Percentiles rank a stretch among this genome's conserved stretches.
Conservation (phyloP, 1,284 basidiomycete species). For the Moesziomyces aphidis region DNA sequence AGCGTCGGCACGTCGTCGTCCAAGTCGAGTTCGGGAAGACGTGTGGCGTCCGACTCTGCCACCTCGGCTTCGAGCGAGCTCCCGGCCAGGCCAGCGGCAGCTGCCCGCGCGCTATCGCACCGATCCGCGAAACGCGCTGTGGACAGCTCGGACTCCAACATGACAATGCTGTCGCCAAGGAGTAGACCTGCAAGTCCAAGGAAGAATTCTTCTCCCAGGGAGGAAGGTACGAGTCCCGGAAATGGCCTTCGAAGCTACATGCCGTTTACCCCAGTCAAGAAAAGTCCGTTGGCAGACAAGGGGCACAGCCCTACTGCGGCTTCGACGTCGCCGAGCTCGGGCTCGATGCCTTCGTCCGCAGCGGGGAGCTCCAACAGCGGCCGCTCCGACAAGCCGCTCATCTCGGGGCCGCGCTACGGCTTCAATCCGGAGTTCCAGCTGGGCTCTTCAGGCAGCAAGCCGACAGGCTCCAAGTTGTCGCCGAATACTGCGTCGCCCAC, state of each 20-base stretch:
- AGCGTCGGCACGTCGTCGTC: constrained; percentile 5
- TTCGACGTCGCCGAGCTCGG: not conserved
- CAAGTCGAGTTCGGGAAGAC: constrained; percentile 1
- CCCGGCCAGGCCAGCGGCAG: constrained; percentile 7
- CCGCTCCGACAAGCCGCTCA: constrained; percentile 15
- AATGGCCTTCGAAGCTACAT: constrained; percentile 4
- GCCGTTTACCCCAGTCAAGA: constrained; percentile 10
- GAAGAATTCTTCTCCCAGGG: not conserved
- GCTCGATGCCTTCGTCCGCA: constrained; percentile 6
- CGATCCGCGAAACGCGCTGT: not conserved
- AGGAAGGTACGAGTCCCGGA: not conserved
- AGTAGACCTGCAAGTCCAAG: constrained; percentile 1
- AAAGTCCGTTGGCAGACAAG: constrained; percentile 9
- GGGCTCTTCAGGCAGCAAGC: not conserved
- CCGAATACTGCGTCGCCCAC: not conserved
- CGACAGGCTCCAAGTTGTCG: not conserved
- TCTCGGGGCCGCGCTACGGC: constrained; percentile 21
- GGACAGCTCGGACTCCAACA: not conserved
- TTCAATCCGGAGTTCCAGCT: constrained; percentile 30
- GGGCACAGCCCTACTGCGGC: not conserved
- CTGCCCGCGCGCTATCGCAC: not conserved
- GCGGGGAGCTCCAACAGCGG: constrained; percentile 10
- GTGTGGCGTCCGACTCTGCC: constrained; percentile 7
- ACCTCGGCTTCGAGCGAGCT: not conserved
- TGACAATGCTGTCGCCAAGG: not conserved